These are phyloP conservation scores for Hypoxylon lenormandii DNA, from an alignment of 495 filamentous ascomycete genomes.

Conservation along the genomic window DNA sequence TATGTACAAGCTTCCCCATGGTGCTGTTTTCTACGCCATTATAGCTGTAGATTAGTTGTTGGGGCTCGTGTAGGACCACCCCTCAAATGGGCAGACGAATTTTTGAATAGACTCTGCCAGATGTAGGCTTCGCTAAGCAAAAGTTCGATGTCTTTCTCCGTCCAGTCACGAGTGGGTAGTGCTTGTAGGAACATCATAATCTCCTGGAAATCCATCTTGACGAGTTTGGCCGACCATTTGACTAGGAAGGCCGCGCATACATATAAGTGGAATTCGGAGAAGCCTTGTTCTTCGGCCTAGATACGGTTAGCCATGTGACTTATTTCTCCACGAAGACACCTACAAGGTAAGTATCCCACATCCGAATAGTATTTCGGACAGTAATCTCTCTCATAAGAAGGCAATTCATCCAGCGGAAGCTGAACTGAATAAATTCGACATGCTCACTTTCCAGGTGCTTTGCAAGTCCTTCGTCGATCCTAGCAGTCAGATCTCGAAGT, in stretches of 20 bases:
- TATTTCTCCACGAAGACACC: slow-evolving; percentile 41
- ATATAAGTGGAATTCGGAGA: slow-evolving; percentile 97
- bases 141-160: slow-evolving; percentile 96
- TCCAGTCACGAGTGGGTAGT: slow-evolving; percentile 93
- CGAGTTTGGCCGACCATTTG: slow-evolving; percentile 93
- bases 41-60: slow-evolving; percentile 59
- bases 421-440: slow-evolving; percentile 99
- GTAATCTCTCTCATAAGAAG: slow-evolving; percentile 96
- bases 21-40: background rate
- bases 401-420: slow-evolving; percentile 99
- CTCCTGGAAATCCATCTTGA: slow-evolving; percentile 98
- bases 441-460: slow-evolving; percentile 89
- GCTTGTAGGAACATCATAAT: slow-evolving; percentile 99
- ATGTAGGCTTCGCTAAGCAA: slow-evolving; percentile 95
- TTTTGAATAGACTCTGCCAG: slow-evolving; percentile 92
- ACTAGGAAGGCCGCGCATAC: slow-evolving; percentile 99
- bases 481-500: slow-evolving; percentile 84
- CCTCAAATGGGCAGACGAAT: slow-evolving; percentile 84
- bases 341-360: slow-evolving; percentile 99
- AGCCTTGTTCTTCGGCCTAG: slow-evolving; percentile 96
- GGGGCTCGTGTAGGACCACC: slow-evolving; percentile 56
- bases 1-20: slow-evolving; percentile 2
- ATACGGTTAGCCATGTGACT: slow-evolving; percentile 8
- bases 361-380: slow-evolving; percentile 93
- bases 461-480: slow-evolving; percentile 86